These are phyloP conservation scores for Phytophthora melonis DNA, from an alignment of 352 stramenopile genomes.

Conservation along the genomic window DNA sequence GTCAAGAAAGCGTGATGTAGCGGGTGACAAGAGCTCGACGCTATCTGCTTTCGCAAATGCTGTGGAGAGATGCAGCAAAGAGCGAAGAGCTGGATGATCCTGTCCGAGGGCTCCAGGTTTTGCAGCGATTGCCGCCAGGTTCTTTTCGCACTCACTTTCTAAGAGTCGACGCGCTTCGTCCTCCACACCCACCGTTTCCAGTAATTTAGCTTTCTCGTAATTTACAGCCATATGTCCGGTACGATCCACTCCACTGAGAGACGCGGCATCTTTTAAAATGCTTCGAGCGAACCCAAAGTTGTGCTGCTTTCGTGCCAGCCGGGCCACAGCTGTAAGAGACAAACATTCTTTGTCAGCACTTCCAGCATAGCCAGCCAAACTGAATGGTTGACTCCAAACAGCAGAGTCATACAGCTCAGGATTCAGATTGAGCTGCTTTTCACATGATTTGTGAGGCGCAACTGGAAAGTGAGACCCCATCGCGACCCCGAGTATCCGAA, in stretches of 20 bases:
- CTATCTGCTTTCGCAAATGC: constrained; percentile 28
- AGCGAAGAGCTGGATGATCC: constrained; percentile 20
- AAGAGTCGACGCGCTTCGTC: constrained; percentile 43
- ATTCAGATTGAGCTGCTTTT: constrained; percentile 31
- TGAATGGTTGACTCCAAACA: constrained; percentile 46
- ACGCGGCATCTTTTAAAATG: constrained; percentile 46
- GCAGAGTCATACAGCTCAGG: constrained; percentile 43
- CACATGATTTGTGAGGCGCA: background rate
- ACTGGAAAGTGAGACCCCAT: constrained; percentile 1
- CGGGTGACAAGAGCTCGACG: constrained; percentile 21
- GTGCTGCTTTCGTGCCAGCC: constrained; percentile 60
- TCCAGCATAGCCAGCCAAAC: background rate
- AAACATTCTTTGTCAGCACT: constrained; percentile 24
- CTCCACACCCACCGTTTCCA: constrained; percentile 46
- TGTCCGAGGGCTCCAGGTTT: background rate
- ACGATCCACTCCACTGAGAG: constrained; percentile 1
- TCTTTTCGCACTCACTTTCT: constrained; percentile 37
- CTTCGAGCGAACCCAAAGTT: constrained; percentile 53
- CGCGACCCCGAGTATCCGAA: constrained; percentile 23
- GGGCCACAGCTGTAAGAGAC: constrained; percentile 46
- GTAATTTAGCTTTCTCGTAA: constrained; percentile 54
- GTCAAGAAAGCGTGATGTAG: constrained; percentile 23
- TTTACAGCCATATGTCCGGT: constrained; percentile 15
- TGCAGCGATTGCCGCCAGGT: constrained; percentile 16
- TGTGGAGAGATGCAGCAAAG: constrained; percentile 46